phyloP scores from a whole-genome alignment of 2,329 filamentous ascomycete species.

The Paecilomyces dactylethromorphus region DNA sequence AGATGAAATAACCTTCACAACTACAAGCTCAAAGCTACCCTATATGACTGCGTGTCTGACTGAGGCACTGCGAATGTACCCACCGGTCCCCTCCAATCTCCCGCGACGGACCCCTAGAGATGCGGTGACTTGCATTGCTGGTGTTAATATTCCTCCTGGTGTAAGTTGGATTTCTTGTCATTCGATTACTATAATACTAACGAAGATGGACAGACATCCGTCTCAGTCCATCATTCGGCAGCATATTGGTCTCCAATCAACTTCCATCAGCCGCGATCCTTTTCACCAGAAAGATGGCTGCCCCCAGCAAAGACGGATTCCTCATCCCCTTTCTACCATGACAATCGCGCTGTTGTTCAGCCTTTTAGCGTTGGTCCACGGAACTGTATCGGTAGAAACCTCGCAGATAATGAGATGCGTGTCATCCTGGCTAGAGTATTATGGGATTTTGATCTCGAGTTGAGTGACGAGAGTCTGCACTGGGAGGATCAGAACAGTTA shows the following conservation, averaged over 20 bases:
- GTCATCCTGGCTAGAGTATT: neutral
- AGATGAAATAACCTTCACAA: conserved; percentile 28
- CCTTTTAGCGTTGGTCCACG: neutral
- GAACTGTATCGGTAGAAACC: neutral
- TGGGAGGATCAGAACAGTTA: neutral
- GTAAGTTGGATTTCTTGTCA: too few species aligned
- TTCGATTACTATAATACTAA: too few species aligned
- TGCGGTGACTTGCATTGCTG: too few species aligned
- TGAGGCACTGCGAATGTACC: conserved; percentile 42
- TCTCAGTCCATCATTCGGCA: too few species aligned
- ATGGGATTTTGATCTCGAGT: neutral
- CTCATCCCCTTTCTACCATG: neutral
- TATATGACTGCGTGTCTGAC: conserved; percentile 46
- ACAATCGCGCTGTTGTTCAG: neutral
- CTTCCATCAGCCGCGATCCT: conserved; percentile 10
- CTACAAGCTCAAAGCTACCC: conserved; percentile 18
- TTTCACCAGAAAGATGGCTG: conserved; percentile 35
- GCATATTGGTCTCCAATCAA: too few species aligned
- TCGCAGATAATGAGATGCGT: neutral
- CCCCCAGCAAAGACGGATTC: neutral
- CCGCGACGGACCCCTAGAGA: conserved; percentile 5
- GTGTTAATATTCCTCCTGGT: too few species aligned
- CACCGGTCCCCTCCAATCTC: conserved; percentile 25
- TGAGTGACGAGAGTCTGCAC: neutral
- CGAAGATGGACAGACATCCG: too few species aligned